phyloP scores from a whole-genome alignment of 179 eudicot genomes.

The Nepenthes alata region DNA sequence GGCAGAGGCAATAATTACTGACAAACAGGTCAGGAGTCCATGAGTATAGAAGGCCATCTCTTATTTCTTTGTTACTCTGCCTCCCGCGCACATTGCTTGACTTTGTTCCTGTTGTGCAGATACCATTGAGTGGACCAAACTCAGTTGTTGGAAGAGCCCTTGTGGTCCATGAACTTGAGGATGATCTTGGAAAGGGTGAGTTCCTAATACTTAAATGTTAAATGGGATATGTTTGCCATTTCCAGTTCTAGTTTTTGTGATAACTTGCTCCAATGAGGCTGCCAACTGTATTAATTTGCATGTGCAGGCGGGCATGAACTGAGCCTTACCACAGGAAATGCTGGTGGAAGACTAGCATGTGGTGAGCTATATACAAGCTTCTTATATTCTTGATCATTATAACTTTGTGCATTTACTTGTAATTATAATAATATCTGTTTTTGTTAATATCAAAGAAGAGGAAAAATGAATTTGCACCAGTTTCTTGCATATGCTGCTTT shows the following conservation, averaged over 20 bases:
- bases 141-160: constrained; percentile 88
- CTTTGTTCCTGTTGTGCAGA: constrained; percentile 7
- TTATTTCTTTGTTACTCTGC: not conserved
- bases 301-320: constrained; percentile 83
- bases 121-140: constrained; percentile 69
- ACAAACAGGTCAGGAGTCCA: constrained; percentile 44
- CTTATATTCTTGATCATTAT: not conserved
- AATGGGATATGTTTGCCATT: not conserved
- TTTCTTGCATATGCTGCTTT: too few relatives aligned
- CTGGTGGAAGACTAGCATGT: constrained; percentile 92
- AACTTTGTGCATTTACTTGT: not conserved
- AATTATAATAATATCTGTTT: constrained; percentile 1
- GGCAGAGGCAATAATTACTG: constrained; percentile 82
- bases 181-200: constrained; percentile 94
- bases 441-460: not conserved
- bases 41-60: not conserved
- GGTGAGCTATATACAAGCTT: constrained; percentile 33
- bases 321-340: constrained; percentile 85
- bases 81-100: not conserved
- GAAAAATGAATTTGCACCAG: too few relatives aligned
- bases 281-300: constrained; percentile 1
- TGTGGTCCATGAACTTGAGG: constrained; percentile 90
- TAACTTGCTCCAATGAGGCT: not conserved
- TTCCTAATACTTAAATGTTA: not conserved
- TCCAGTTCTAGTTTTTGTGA: not conserved